Base-by-base conservation (phyloP, 1,284 basidiomycete genomes). In the Bothia castanella region DNA sequence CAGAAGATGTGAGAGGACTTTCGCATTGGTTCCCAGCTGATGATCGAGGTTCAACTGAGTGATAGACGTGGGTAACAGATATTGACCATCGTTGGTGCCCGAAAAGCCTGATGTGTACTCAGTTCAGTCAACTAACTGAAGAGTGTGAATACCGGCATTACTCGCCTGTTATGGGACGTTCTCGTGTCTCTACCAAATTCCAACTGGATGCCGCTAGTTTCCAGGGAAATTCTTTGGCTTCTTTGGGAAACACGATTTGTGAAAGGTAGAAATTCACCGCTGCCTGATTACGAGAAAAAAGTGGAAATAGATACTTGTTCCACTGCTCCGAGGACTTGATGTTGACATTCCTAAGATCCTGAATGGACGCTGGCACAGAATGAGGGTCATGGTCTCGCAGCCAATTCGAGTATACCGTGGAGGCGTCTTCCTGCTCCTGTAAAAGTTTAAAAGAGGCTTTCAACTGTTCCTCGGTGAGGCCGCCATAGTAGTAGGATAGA, bases 91-190 rank as follows among this genome's bases (percentile, higher is more conserved):
- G 43, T 81, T 82, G 1, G 79, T 81, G 9, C 80, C 80, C 39
- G 77, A 81, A 57, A 82, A 82, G 0, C 80, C 80, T 81, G 5
- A 5, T 64, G n/a, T n/a, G n/a, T n/a, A n/a, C n/a, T n/a, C n/a
- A 73, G 13, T 16, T 42, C 8, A 43, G 47, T 20, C n/a, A n/a
- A n/a, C n/a, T n/a, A n/a, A n/a, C 21, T 19, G 14, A 14, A 6
- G 20, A 29, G 11, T 14, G 17, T 11, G 7, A 37, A 19, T 13
- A 36, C 41, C 16, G 0, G 23, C 4, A 11, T 29, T 19, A 46
- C 61, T 47, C 10, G 63, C 61, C 61, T 0, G 56, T 63, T 11
- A 57, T 16, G 1, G 70, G 23, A 31, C 71, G 63, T 1, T 39
- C 39, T 45, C 64, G 73, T 7, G 47, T 48, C 49, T 73, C 72